Conservation (phyloP, 345 rosid species). For the Cardamine resedifolia region DNA sequence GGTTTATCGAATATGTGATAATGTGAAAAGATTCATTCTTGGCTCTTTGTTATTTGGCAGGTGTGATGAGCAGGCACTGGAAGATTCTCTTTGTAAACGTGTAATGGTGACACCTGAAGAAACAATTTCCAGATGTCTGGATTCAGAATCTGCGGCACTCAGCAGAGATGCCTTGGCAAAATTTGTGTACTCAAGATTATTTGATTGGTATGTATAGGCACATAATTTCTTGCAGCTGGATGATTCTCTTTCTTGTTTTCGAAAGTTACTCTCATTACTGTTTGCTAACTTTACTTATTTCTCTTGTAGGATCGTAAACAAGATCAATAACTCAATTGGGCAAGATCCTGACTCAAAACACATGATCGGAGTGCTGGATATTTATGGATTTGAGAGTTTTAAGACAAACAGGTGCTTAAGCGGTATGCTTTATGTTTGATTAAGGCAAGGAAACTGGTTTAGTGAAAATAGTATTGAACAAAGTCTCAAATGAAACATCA, state of each 20-base stretch:
- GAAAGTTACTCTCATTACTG: neutral
- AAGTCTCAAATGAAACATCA: constrained; percentile 20
- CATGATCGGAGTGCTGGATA: constrained; percentile 94
- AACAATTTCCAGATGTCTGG: constrained; percentile 90
- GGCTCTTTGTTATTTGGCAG: constrained; percentile 43
- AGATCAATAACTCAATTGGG: constrained; percentile 85
- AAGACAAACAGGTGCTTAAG: constrained; percentile 95
- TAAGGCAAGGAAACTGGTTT: constrained; percentile 24
- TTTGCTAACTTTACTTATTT: constrained; percentile 22
- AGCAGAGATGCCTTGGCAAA: constrained; percentile 98
- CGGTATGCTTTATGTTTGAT: constrained; percentile 49
- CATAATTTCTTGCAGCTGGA: neutral
- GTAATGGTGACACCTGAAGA: constrained; percentile 97
- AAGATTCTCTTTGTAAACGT: constrained; percentile 95
- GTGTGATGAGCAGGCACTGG: constrained; percentile 83
- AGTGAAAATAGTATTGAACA: neutral
- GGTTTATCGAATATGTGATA: neutral
- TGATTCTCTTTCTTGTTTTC: constrained; percentile 5
- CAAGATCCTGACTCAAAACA: constrained; percentile 83
- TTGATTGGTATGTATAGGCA: constrained; percentile 79
- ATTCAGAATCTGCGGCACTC: constrained; percentile 76
- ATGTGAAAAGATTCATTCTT: constrained; percentile 14
- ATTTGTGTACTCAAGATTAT: constrained; percentile 80
- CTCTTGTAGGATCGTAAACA: constrained; percentile 78
- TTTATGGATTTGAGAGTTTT: constrained; percentile 99